Percentiles rank a stretch among this genome's conserved stretches.
These are phyloP conservation scores for Thalassiosira tumida DNA, from an alignment of 352 stramenopile species.

Conservation along the genomic window DNA sequence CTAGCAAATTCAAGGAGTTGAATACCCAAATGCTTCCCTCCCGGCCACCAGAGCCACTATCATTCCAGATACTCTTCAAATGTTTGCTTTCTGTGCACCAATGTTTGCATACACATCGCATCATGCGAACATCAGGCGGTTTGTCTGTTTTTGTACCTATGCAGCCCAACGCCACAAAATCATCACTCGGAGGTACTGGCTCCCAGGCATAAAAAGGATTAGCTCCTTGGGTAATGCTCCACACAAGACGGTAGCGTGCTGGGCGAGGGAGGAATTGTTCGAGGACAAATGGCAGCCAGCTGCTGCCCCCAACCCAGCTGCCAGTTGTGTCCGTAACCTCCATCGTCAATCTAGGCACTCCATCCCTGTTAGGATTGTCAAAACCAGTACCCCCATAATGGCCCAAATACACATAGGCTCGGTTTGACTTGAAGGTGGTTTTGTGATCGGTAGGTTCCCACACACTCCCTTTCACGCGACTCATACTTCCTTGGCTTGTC, in stretches of 20 bases:
- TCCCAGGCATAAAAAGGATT: conserved; percentile 94
- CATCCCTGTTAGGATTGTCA: conserved; percentile 90
- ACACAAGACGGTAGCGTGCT: conserved; percentile 92
- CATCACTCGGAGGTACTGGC: conserved; percentile 92
- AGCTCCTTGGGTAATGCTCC: conserved; percentile 92
- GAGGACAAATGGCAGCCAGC: conserved; percentile 92
- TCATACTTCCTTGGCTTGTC: conserved; percentile 92
- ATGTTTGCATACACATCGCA: conserved; percentile 92
- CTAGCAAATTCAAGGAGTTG: conserved; percentile 90
- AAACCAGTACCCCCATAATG: conserved; percentile 91
- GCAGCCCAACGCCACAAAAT: conserved; percentile 93
- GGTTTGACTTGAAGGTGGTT: conserved; percentile 90
- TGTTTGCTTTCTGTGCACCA: conserved; percentile 91
- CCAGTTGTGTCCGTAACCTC: conserved; percentile 93
- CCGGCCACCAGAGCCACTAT: conserved; percentile 90
- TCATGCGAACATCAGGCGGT: conserved; percentile 91
- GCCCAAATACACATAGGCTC: conserved; percentile 91
- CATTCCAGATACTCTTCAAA: conserved; percentile 91
- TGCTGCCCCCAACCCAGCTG: conserved; percentile 91
- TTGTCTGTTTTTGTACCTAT: conserved; percentile 92
- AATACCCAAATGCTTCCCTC: conserved; percentile 92
- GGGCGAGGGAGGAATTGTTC: conserved; percentile 92
- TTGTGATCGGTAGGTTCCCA: conserved; percentile 90
- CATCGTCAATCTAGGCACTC: conserved; percentile 88
- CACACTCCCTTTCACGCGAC: conserved; percentile 91